Conservation (phyloP, 2,329 filamentous ascomycete species). For the Aspergillus persii region DNA sequence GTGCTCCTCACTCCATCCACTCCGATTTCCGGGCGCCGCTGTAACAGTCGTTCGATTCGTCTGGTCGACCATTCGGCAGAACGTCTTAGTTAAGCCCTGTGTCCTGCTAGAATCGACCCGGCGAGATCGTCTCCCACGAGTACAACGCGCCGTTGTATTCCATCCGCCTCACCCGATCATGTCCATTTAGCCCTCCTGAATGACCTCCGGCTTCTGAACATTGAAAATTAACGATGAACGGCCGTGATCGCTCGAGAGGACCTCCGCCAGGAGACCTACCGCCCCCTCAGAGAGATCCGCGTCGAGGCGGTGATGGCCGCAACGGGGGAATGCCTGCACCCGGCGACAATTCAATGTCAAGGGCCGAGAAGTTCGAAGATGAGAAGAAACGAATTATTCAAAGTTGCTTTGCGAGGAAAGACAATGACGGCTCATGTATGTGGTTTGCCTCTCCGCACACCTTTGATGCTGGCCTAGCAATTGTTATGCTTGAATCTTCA, state of each 20-base stretch:
- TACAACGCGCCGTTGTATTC: constrained; percentile 14
- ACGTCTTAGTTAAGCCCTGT: neutral
- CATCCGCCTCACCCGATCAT: constrained; percentile 27
- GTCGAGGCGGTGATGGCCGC: constrained; percentile 34
- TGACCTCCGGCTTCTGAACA: constrained; percentile 21
- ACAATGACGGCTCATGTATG: constrained; percentile 81
- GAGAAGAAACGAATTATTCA: constrained; percentile 94
- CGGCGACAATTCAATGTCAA: constrained; percentile 36
- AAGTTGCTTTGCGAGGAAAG: constrained; percentile 89
- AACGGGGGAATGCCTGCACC: constrained; percentile 27
- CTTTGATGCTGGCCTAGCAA: constrained; percentile 11
- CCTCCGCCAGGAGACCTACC: constrained; percentile 29
- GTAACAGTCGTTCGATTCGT: neutral
- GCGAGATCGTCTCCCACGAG: neutral
- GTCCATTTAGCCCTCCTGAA: constrained; percentile 31
- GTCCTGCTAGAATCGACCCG: neutral
- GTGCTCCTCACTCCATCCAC: constrained; percentile 13
- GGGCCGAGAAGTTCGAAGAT: constrained; percentile 88
- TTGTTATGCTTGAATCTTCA: neutral
- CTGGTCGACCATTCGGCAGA: neutral
- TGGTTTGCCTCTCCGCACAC: constrained; percentile 25
- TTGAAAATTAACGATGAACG: constrained; percentile 34
- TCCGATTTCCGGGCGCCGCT: neutral
- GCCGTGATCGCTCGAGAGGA: constrained; percentile 36
- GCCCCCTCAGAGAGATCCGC: constrained; percentile 30